These are phyloP conservation scores for Apiotrichum sp. DNA, from an alignment of 1,284 basidiomycete genomes.

Conservation along the genomic window DNA sequence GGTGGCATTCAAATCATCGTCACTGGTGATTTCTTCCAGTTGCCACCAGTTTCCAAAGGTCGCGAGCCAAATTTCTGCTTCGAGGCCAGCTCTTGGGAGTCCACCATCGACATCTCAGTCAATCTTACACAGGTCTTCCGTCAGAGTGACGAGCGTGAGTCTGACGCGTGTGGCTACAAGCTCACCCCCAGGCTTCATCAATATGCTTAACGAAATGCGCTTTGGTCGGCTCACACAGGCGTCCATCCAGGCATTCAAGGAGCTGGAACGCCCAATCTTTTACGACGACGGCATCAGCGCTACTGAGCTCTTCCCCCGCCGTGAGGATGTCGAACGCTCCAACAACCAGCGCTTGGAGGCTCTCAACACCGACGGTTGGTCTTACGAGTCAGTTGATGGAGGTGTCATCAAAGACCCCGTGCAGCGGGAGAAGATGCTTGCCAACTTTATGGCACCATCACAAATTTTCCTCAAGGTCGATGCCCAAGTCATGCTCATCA, in stretches of 20 bases:
- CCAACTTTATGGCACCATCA: conserved; percentile 65
- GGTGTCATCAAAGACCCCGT: conserved; percentile 53
- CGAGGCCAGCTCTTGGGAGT: conserved; percentile 78
- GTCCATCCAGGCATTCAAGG: conserved; percentile 59
- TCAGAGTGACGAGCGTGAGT: conserved; percentile 53
- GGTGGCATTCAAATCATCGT: conserved; percentile 94
- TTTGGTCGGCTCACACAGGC: conserved; percentile 61
- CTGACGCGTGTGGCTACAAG: background rate
- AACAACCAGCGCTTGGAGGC: conserved; percentile 60
- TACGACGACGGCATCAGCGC: conserved; percentile 70
- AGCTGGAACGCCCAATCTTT: conserved; percentile 52
- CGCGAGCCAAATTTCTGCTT: conserved; percentile 66
- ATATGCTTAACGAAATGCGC: conserved; percentile 87
- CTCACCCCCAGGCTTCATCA: conserved; percentile 61
- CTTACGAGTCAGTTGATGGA: conserved; percentile 54
- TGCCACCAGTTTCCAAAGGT: conserved; percentile 77
- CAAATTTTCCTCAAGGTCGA: conserved; percentile 59
- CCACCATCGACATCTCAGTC: conserved; percentile 67
- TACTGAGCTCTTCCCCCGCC: conserved; percentile 79
- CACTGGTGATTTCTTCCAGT: conserved; percentile 94
- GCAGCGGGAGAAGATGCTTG: conserved; percentile 60
- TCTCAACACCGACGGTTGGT: conserved; percentile 48
- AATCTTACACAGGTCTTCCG: conserved; percentile 85
- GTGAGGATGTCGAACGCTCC: conserved; percentile 72
- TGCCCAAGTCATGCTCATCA: conserved; percentile 65